A percentile compares a stretch with the other conserved stretches of the same genome.
Evolutionary conservation across 2,329 filamentous ascomycete genomes (phyloP).

Genomic region (Waltergamsia citrina): DNA sequence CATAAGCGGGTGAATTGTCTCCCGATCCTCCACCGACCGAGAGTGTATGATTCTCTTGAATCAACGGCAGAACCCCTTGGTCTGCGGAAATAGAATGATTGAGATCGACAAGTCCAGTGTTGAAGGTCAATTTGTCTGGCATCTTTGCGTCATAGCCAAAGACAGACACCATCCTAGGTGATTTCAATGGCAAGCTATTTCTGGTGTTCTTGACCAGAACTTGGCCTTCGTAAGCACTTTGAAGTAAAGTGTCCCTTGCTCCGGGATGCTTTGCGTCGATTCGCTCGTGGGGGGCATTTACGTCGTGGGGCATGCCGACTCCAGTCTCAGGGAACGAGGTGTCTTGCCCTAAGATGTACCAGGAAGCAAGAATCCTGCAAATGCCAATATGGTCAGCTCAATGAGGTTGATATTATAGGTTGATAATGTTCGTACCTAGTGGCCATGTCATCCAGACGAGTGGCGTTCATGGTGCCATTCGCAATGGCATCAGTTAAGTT

Average conservation of each 20-base stretch:
- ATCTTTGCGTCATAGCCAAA: conserved; percentile 50
- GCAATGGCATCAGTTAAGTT: conserved; percentile 51
- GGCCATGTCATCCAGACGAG: conserved; percentile 53
- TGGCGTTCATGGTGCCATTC: conserved; percentile 47
- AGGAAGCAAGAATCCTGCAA: conserved; percentile 37
- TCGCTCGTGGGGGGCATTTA: conserved; percentile 38
- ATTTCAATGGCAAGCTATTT: conserved; percentile 41
- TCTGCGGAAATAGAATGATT: conserved; percentile 25
- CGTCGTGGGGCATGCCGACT: conserved; percentile 38
- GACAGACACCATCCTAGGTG: conserved; percentile 42
- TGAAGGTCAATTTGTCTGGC: conserved; percentile 28
- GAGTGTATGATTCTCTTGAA: conserved; percentile 24
- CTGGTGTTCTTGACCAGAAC: conserved; percentile 55
- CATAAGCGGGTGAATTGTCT: conserved; percentile 32
- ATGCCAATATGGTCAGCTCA: not conserved
- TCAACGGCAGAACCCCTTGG: conserved; percentile 30
- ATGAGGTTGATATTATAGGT: not conserved
- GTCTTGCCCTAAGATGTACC: conserved; percentile 47
- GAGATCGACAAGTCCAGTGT: conserved; percentile 26
- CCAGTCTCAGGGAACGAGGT: conserved; percentile 34
- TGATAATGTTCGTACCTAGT: conserved; percentile 29
- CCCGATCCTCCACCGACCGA: conserved; percentile 22
- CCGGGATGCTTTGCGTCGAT: conserved; percentile 44
- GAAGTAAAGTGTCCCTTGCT: conserved; percentile 28
- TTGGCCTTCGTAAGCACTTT: conserved; percentile 53